These are phyloP conservation scores for Boletus reticulatus DNA, from an alignment of 768 basidiomycete genomes.

Conservation along the genomic window DNA sequence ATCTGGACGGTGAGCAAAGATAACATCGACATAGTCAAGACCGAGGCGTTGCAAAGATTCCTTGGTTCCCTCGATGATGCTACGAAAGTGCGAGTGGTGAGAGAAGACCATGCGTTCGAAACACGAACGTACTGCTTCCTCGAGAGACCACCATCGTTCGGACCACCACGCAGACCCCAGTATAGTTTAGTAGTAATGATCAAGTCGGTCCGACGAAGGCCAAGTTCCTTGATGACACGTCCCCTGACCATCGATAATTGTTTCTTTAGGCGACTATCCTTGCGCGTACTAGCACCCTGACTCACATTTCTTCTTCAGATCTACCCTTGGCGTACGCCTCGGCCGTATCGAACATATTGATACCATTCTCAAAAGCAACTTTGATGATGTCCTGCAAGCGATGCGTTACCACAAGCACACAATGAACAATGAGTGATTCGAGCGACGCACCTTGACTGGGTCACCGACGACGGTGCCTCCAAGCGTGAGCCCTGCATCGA, in stretches of 20 bases:
- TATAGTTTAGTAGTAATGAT: slow-evolving; percentile 58
- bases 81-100: slow-evolving; percentile 9
- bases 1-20: slow-evolving; percentile 51
- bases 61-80: slow-evolving; percentile 53
- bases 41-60: slow-evolving; percentile 48
- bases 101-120: background rate
- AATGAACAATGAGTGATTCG: too few relatives aligned
- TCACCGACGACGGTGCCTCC: slow-evolving; percentile 49
- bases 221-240: slow-evolving; percentile 53
- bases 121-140: slow-evolving; percentile 27
- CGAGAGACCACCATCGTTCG: slow-evolving; percentile 39
- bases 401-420: too few relatives aligned
- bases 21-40: slow-evolving; percentile 52
- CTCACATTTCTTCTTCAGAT: slow-evolving; percentile 53
- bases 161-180: slow-evolving; percentile 51
- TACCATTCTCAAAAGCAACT: slow-evolving; percentile 49
- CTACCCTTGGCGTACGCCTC: slow-evolving; percentile 45
- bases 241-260: slow-evolving; percentile 31
- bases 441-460: slow-evolving; percentile 43
- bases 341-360: slow-evolving; percentile 51
- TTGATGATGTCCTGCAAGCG: slow-evolving; percentile 46
- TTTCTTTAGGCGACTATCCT: too few relatives aligned
- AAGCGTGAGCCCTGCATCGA: slow-evolving; percentile 41
- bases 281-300: too few relatives aligned
- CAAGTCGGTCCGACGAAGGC: slow-evolving; percentile 46